Conservation (phyloP, 2,329 filamentous ascomycete species). For the Fusarium dimerum region DNA sequence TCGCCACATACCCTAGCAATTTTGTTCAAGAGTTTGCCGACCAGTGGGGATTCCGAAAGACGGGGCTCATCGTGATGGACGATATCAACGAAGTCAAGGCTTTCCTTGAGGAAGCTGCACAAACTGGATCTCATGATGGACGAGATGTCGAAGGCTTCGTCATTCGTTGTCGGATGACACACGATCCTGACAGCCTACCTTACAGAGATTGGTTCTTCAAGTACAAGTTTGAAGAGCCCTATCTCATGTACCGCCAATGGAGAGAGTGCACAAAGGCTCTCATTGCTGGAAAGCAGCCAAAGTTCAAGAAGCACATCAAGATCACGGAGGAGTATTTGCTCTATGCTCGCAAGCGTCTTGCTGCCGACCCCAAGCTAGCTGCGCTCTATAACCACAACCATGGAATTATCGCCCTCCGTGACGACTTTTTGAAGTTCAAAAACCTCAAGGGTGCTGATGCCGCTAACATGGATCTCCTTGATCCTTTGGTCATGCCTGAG, state of each 20-base stretch:
- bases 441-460: conserved; percentile 88
- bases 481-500: conserved; percentile 48
- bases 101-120: conserved; percentile 82
- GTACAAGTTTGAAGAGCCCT: conserved; percentile 99
- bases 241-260: conserved; percentile 99
- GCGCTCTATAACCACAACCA: conserved; percentile 83
- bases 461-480: conserved; percentile 68
- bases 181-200: conserved; percentile 49
- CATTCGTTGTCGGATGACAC: conserved; percentile 76
- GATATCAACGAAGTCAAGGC: conserved; percentile 71
- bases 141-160: conserved; percentile 97
- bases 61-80: conserved; percentile 75
- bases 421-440: conserved; percentile 82
- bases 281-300: conserved; percentile 73
- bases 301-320: conserved; percentile 79
- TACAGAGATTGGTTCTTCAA: conserved; percentile 99
- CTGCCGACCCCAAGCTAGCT: conserved; percentile 65
- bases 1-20: conserved; percentile 79
- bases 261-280: conserved; percentile 92
- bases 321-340: conserved; percentile 91
- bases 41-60: conserved; percentile 91
- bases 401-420: conserved; percentile 87
- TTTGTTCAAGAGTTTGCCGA: conserved; percentile 90
- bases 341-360: conserved; percentile 76
- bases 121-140: conserved; percentile 86